phyloP scores from a whole-genome alignment of 768 basidiomycete species.

The Phylloporus rhodoxanthus region DNA sequence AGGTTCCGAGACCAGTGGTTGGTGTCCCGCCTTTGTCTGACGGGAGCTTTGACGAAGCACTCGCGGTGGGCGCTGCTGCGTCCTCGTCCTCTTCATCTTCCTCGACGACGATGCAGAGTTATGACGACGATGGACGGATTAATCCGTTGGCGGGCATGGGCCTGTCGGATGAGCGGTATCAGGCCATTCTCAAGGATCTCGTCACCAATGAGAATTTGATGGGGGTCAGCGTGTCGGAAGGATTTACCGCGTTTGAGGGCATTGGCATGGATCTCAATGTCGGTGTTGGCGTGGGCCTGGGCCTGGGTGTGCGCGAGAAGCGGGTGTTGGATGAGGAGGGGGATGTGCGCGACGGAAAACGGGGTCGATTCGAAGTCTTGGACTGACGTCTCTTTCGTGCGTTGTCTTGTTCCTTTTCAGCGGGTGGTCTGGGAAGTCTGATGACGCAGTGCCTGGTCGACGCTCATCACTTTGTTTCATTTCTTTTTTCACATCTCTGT shows the following conservation, averaged over 20 bases:
- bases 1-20: constrained; percentile 51
- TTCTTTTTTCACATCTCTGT: constrained; percentile 2
- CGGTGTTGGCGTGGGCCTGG: constrained; percentile 33
- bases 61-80: constrained; percentile 36
- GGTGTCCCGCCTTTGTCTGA: constrained; percentile 61
- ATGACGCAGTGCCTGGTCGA: neutral
- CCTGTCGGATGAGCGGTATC: constrained; percentile 84
- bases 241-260: constrained; percentile 15
- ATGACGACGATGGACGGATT: constrained; percentile 46
- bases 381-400: constrained; percentile 35
- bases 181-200: constrained; percentile 66
- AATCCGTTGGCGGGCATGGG: constrained; percentile 88
- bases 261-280: constrained; percentile 12
- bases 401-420: neutral
- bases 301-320: constrained; percentile 31
- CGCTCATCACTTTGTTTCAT: neutral
- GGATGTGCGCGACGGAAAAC: constrained; percentile 41
- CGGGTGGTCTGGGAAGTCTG: neutral
- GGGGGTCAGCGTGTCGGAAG: constrained; percentile 34
- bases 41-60: constrained; percentile 47
- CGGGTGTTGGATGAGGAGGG: neutral
- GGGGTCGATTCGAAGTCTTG: constrained; percentile 56
- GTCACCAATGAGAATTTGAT: constrained; percentile 58
- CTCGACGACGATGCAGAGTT: constrained; percentile 27
- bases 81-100: constrained; percentile 1